Evolutionary conservation across 148 eudicot genomes (phyloP), one percentile per base, ranked within the genome.

Genomic region (Linanthus parryae): DNA sequence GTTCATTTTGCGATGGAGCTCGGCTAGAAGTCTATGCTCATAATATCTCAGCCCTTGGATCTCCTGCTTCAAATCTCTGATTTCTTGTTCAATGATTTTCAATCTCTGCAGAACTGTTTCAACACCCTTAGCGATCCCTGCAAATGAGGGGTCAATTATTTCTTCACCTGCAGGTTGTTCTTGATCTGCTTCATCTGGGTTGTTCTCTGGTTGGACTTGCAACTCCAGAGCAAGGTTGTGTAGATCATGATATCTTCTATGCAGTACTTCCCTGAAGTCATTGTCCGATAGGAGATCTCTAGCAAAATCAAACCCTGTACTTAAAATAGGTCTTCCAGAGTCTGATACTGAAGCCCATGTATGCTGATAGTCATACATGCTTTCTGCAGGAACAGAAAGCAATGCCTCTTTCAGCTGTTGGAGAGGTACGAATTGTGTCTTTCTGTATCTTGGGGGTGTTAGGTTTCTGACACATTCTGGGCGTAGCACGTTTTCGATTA

Each of bases 61-160:
- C 73, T 86, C 98, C 59, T 81, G 94, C 72, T 84, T 92, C 25
- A 92, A 39, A 59, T 92, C 98, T 68, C 90, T 68, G 46, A 92
- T 84, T 61, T 92, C 98, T 52, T 79, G 81, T 51, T 87, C 90
- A 6, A 92, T 92, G 62, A 92, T 87, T 75, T 81, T 84, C 7
- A 92, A 73, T 58, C 94, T 79, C 50, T 92, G 83, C 30, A 92
- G 48, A 31, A 92, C 94, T 52, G 70, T 80, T 59, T 92, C 96
- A 21, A 92, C 98, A 37, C 98, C 98, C 54, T 84, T 87, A 22
- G 98, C 98, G 52, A 92, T 83, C 25, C 98, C 98, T 56, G 66
- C 68, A 50, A 92, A 74, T 29, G 98, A 63, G 0, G 98, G 87
- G 5, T 87, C 94, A 27, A 87, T 63, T 33, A 52, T 63, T 56